phyloP scores from a whole-genome alignment of 495 filamentous ascomycete species.

The Penicillium lividum region DNA sequence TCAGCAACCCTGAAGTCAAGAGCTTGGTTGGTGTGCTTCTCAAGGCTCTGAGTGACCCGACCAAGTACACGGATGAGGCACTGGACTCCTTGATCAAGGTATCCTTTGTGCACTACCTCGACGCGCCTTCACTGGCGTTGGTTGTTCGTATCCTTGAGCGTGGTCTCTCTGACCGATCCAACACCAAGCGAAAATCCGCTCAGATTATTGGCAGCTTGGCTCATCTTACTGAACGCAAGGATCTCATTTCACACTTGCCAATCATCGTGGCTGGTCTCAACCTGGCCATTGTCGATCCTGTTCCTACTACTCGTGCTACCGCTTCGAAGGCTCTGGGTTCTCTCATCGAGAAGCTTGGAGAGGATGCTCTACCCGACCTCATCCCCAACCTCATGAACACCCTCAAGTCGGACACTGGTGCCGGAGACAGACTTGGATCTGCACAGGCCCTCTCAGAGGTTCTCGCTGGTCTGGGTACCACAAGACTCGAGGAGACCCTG shows the following conservation, averaged over 20 bases:
- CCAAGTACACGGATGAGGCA: slow-evolving; percentile 95
- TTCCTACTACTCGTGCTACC: slow-evolving; percentile 94
- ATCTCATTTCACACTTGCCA: slow-evolving; percentile 86
- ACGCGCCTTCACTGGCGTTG: slow-evolving; percentile 90
- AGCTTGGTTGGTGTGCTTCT: slow-evolving; percentile 83
- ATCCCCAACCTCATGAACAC: slow-evolving; percentile 97
- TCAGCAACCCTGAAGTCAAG: slow-evolving; percentile 96
- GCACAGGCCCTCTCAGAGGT: slow-evolving; percentile 97
- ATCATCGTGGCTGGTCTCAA: slow-evolving; percentile 91
- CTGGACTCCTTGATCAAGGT: slow-evolving; percentile 94
- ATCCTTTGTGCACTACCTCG: slow-evolving; percentile 92
- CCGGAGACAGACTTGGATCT: slow-evolving; percentile 91
- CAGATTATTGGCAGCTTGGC: slow-evolving; percentile 97
- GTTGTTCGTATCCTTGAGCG: slow-evolving; percentile 94
- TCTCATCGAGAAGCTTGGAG: slow-evolving; percentile 93
- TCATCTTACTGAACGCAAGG: slow-evolving; percentile 94
- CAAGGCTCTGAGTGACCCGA: slow-evolving; percentile 95
- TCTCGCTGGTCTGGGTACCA: slow-evolving; percentile 88
- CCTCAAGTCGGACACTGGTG: slow-evolving; percentile 94
- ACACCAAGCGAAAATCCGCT: slow-evolving; percentile 90
- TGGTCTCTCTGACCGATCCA: slow-evolving; percentile 84
- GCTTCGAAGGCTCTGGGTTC: slow-evolving; percentile 95
- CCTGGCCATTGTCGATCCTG: slow-evolving; percentile 87
- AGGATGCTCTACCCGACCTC: slow-evolving; percentile 94
- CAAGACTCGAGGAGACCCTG: slow-evolving; percentile 89